Evolutionary conservation across 2,329 filamentous ascomycete genomes (phyloP).

Genomic region (Drechmeria coniospora): DNA sequence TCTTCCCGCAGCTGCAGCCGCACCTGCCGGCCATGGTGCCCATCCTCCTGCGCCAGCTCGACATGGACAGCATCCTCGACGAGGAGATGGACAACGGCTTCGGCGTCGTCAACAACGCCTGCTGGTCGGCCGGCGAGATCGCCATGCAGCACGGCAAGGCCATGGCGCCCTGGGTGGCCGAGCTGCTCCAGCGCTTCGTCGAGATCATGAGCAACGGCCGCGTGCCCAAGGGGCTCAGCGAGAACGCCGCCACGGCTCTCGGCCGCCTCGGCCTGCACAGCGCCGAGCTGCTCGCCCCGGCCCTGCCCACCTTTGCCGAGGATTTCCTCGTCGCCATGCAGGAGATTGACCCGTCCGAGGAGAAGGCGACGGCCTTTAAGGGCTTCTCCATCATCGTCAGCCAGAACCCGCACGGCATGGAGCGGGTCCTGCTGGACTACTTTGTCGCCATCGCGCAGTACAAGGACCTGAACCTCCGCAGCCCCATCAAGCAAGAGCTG

Average conservation of each 20-base stretch:
- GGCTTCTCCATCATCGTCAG: conserved; percentile 78
- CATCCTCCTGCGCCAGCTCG: conserved; percentile 73
- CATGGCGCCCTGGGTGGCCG: conserved; percentile 63
- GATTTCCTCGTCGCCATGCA: conserved; percentile 71
- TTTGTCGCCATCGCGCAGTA: conserved; percentile 75
- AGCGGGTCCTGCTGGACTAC: conserved; percentile 66
- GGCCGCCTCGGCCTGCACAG: conserved; percentile 75
- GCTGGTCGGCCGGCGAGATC: conserved; percentile 92
- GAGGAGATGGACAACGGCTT: conserved; percentile 76
- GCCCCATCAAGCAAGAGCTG: conserved; percentile 47
- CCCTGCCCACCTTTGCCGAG: conserved; percentile 64
- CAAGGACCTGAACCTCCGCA: conserved; percentile 45
- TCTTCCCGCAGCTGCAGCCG: conserved; percentile 66
- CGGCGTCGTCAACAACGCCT: conserved; percentile 93
- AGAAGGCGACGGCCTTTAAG: conserved; percentile 86
- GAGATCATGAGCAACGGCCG: conserved; percentile 74
- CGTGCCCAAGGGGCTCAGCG: conserved; percentile 72
- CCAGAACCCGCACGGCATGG: conserved; percentile 82
- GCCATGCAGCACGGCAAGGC: conserved; percentile 61
- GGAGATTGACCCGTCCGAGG: conserved; percentile 74
- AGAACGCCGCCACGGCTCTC: conserved; percentile 88
- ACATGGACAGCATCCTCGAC: conserved; percentile 59
- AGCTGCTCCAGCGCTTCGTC: conserved; percentile 61
- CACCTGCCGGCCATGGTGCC: conserved; percentile 62
- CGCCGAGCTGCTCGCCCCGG: conserved; percentile 59